These are phyloP conservation scores for Iodosphaeria phyllophila DNA, from an alignment of 2,329 filamentous ascomycete species.

Conservation along the genomic window DNA sequence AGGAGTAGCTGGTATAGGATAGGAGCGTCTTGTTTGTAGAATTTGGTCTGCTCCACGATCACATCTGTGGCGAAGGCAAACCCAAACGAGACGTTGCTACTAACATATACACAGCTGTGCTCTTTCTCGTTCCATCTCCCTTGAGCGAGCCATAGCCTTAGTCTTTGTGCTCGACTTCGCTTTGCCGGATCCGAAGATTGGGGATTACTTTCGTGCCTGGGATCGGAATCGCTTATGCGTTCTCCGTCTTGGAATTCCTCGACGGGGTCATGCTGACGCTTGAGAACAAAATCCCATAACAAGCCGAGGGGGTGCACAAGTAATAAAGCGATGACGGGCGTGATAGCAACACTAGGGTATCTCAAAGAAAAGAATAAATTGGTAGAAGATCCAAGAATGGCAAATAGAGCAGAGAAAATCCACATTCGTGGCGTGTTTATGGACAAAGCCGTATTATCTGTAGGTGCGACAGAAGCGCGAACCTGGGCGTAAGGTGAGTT, in stretches of 20 bases:
- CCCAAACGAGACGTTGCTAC: conserved; percentile 76
- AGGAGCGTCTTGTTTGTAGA: conserved; percentile 66
- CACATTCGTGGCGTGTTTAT: conserved; percentile 84
- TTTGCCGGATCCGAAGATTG: conserved; percentile 4
- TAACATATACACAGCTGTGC: conserved; percentile 76
- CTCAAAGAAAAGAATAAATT: conserved; percentile 79
- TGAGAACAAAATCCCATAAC: conserved; percentile 57
- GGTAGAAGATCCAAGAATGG: conserved; percentile 62
- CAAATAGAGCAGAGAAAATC: conserved; percentile 62
- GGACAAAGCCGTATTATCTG: conserved; percentile 58
- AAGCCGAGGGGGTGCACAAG: conserved; percentile 72
- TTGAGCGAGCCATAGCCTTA: conserved; percentile 60
- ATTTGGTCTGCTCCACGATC: conserved; percentile 77
- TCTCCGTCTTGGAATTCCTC: conserved; percentile 40
- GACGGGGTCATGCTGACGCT: conserved; percentile 33
- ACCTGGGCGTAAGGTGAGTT: conserved; percentile 66
- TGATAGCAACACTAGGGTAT: conserved; percentile 82
- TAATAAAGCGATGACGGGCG: conserved; percentile 70
- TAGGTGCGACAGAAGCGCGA: conserved; percentile 58
- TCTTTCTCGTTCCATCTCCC: conserved; percentile 78
- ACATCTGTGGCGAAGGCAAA: conserved; percentile 82
- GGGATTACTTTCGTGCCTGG: too few relatives aligned
- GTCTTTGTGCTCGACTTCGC: conserved; percentile 18
- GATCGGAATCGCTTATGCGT: conserved; percentile 4
- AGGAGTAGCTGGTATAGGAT: conserved; percentile 67